Evolutionary conservation across 1,284 basidiomycete genomes (phyloP).

Genomic region (Microbotryomycetes sp.): DNA sequence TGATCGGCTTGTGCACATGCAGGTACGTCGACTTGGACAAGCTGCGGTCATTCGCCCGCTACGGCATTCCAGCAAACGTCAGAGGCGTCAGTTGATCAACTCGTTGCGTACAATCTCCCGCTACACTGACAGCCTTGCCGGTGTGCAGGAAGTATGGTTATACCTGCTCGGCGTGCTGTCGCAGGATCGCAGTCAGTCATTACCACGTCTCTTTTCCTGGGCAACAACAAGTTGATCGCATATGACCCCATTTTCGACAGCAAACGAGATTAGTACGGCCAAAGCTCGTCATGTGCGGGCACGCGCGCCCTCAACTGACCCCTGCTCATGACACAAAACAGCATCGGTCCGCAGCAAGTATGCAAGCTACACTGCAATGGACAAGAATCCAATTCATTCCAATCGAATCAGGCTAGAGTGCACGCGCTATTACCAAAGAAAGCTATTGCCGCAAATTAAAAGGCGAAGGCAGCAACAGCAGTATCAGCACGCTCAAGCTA

Average conservation of each 20-base stretch:
- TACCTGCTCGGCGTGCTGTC: conserved; percentile 10
- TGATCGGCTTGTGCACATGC: not conserved
- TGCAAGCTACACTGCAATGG: conserved; percentile 8
- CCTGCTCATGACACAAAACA: too few species aligned
- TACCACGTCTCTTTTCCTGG: not conserved
- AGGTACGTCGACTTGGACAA: conserved; percentile 12
- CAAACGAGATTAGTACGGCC: conserved; percentile 6
- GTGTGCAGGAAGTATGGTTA: conserved; percentile 12
- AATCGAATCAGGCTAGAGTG: conserved; percentile 8
- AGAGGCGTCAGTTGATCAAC: conserved; percentile 4
- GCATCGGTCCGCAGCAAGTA: conserved; percentile 11
- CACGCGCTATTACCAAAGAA: conserved; percentile 11
- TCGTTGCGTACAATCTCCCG: too few species aligned
- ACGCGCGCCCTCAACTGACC: not conserved
- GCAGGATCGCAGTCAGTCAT: conserved; percentile 9
- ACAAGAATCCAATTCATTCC: conserved; percentile 4
- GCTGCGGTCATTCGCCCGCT: conserved; percentile 6
- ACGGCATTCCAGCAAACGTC: conserved; percentile 11
- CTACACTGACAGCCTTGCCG: not conserved
- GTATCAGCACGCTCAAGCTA: not conserved
- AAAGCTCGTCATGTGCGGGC: not conserved
- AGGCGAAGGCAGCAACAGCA: not conserved
- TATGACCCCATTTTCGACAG: not conserved
- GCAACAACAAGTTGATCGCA: not conserved
- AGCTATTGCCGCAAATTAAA: conserved; percentile 4